phyloP scores from a whole-genome alignment of 1,284 basidiomycete genomes.

The Mycena citricolor region DNA sequence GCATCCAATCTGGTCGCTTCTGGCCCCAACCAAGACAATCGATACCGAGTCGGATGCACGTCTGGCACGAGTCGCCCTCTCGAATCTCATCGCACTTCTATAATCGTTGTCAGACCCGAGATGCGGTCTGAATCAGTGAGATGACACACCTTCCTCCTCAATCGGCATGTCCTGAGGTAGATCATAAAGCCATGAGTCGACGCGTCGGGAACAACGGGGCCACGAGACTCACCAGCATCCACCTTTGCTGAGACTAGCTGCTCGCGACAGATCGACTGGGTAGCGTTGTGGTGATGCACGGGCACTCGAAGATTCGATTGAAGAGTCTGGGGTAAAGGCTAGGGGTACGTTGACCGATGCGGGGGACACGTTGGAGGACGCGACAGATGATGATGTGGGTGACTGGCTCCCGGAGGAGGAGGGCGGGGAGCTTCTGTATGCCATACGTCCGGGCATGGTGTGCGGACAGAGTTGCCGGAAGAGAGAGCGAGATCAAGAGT shows the following conservation, averaged over 20 bases:
- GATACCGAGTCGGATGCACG: constrained; percentile 73
- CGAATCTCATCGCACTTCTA: constrained; percentile 85
- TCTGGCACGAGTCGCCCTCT: constrained; percentile 73
- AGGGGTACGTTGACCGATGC: constrained; percentile 36
- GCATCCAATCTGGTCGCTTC: constrained; percentile 80
- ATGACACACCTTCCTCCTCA: constrained; percentile 69
- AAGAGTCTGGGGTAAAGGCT: constrained; percentile 36
- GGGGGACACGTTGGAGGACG: constrained; percentile 44
- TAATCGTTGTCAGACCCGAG: no score
- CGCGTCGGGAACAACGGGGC: constrained; percentile 4
- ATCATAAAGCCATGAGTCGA: neutral
- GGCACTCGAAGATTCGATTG: constrained; percentile 40
- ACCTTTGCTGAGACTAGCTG: constrained; percentile 58
- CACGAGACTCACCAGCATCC: constrained; percentile 65
- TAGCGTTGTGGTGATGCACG: constrained; percentile 50
- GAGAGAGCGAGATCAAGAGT: no score
- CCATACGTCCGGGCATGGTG: constrained; percentile 35
- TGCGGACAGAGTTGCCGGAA: no score
- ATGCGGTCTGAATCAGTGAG: neutral
- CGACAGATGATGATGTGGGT: constrained; percentile 35
- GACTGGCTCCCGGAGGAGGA: constrained; percentile 46
- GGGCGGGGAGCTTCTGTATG: constrained; percentile 37
- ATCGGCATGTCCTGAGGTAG: constrained; percentile 73
- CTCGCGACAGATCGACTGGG: constrained; percentile 52
- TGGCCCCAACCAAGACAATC: constrained; percentile 80